Evolutionary conservation across 495 filamentous ascomycete genomes (phyloP).

Genomic region (Jackrogersella minutella): DNA sequence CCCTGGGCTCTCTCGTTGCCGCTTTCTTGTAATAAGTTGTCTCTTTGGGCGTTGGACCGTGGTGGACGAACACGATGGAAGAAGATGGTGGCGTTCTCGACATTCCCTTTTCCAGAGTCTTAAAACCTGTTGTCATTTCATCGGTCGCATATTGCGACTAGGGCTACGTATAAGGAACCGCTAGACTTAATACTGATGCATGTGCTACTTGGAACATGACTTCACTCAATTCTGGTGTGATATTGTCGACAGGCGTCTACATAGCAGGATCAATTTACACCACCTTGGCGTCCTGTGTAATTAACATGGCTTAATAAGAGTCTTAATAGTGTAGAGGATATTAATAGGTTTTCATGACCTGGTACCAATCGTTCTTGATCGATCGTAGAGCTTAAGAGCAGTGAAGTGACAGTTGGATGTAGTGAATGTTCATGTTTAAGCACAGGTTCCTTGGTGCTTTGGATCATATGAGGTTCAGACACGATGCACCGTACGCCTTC

Average conservation of each 20-base stretch:
- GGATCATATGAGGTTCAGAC: no score
- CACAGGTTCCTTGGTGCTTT: no score
- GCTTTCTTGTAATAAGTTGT: conserved; percentile 42
- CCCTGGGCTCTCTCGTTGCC: conserved; percentile 49
- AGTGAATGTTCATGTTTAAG: no score
- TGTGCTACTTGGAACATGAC: conserved; percentile 35
- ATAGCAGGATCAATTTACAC: conserved; percentile 5
- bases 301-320: neutral
- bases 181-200: conserved; percentile 49
- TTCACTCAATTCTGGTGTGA: conserved; percentile 1
- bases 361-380: neutral
- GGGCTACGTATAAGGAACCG: conserved; percentile 44
- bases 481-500: no score
- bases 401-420: neutral
- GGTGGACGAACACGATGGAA: conserved; percentile 17
- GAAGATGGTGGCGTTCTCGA: conserved; percentile 34
- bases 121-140: conserved; percentile 44
- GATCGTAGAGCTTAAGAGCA: neutral
- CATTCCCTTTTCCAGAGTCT: conserved; percentile 41
- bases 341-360: neutral
- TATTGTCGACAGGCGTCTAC: conserved; percentile 11
- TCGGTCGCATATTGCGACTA: conserved; percentile 29
- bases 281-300: neutral
- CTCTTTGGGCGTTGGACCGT: conserved; percentile 26
- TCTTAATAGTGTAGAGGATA: conserved; percentile 1